Evolutionary conservation across 768 basidiomycete species (phyloP).

Genomic region (Tulasnella sp.): DNA sequence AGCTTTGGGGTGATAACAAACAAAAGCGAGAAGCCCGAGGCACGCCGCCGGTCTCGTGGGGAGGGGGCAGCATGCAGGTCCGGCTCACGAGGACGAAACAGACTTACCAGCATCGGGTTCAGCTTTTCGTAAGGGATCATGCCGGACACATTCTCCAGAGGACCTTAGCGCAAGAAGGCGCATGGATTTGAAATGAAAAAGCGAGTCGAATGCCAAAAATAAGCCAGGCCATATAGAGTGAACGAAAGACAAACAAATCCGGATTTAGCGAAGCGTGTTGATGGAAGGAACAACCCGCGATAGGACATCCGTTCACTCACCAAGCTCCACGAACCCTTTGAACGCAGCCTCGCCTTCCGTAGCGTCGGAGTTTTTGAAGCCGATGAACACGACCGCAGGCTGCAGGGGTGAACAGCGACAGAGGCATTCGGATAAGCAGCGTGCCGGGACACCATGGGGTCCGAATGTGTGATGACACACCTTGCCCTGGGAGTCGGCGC

Average conservation of each 20-base stretch:
- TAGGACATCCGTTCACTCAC: neutral
- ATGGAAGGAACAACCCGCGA: neutral
- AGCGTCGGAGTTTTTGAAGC: slow-evolving; percentile 20
- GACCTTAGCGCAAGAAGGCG: slow-evolving; percentile 20
- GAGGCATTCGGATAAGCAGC: neutral
- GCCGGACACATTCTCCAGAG: slow-evolving; percentile 25
- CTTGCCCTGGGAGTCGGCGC: slow-evolving; percentile 8
- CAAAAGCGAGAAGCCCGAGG: neutral
- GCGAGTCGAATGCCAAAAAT: neutral
- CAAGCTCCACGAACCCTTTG: slow-evolving; percentile 33
- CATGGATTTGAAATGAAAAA: neutral
- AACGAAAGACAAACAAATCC: neutral
- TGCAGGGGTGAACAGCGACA: slow-evolving; percentile 7
- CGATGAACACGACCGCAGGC: neutral
- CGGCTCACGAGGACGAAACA: slow-evolving; percentile 5
- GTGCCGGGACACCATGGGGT: neutral
- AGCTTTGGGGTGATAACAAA: neutral
- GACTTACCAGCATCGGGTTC: slow-evolving; percentile 30
- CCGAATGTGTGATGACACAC: neutral
- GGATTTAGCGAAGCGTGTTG: neutral
- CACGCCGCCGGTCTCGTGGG: slow-evolving; percentile 1
- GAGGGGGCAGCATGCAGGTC: neutral
- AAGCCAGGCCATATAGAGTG: neutral
- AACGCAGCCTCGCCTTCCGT: slow-evolving; percentile 30
- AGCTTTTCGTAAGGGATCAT: slow-evolving; percentile 33